These are phyloP conservation scores for Blastocystis sp. DNA, from an alignment of 352 stramenopile species.

Conservation along the genomic window DNA sequence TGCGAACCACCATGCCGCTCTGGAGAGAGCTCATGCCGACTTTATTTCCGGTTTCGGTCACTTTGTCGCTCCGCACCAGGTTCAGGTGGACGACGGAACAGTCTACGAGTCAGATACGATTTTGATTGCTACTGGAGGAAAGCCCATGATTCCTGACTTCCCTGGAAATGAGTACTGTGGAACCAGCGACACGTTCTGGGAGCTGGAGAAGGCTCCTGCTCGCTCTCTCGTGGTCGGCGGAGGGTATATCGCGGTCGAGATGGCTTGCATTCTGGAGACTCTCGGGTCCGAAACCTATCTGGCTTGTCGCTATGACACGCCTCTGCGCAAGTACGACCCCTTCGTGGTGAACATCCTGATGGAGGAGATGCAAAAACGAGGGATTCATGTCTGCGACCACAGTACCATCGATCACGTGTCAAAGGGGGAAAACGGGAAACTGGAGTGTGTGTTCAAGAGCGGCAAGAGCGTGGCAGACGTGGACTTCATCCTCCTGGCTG, in stretches of 20 bases:
- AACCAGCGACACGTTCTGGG: conserved; percentile 91
- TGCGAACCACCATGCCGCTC: conserved; percentile 86
- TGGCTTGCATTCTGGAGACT: conserved; percentile 87
- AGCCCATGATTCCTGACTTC: conserved; percentile 76
- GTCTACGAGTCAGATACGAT: conserved; percentile 78
- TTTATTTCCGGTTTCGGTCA: conserved; percentile 79
- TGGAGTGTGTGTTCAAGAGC: conserved; percentile 65
- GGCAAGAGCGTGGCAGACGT: conserved; percentile 66
- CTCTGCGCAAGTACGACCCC: conserved; percentile 81
- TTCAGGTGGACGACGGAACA: conserved; percentile 73
- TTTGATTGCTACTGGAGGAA: conserved; percentile 86
- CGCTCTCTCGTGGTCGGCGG: conserved; percentile 89
- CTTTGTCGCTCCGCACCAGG: conserved; percentile 75
- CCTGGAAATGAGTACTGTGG: conserved; percentile 85
- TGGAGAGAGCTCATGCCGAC: conserved; percentile 82
- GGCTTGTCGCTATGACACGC: conserved; percentile 78
- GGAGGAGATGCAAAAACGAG: conserved; percentile 71
- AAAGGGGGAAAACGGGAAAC: conserved; percentile 76
- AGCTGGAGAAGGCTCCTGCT: conserved; percentile 80
- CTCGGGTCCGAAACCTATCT: conserved; percentile 81
- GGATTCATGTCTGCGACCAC: conserved; percentile 69
- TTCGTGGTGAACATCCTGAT: conserved; percentile 75
- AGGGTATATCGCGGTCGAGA: conserved; percentile 95
- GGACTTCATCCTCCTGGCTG: conserved; percentile 82
- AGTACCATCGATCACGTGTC: conserved; percentile 73